phyloP scores from a whole-genome alignment of 208 protist genomes.

The Acanthamoeba sp. region DNA sequence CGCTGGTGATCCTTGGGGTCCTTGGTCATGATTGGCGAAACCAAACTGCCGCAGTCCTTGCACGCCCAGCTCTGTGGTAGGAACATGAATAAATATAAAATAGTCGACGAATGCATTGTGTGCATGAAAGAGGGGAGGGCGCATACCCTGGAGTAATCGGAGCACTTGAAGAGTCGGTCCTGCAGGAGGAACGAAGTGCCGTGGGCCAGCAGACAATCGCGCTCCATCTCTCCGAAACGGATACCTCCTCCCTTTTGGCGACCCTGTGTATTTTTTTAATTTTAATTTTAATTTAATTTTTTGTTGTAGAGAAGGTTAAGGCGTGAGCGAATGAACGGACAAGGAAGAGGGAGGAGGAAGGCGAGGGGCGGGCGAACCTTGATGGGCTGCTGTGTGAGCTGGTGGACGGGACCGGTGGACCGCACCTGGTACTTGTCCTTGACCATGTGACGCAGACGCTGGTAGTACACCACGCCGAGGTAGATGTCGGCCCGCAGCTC shows the following conservation, averaged over 20 bases:
- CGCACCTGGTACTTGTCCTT: slow-evolving; percentile 99
- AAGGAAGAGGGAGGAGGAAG: not conserved
- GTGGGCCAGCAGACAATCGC: slow-evolving; percentile 99
- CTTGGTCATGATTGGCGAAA: slow-evolving; percentile 1
- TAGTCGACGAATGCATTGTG: too few relatives aligned
- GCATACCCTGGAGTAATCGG: slow-evolving; percentile 84
- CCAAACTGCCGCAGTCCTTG: not conserved
- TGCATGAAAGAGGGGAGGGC: too few relatives aligned
- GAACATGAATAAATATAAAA: too few relatives aligned
- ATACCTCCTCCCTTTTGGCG: slow-evolving; percentile 96
- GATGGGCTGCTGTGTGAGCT: slow-evolving; percentile 98
- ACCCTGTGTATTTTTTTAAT: too few relatives aligned
- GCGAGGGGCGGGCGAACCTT: slow-evolving; percentile 88
- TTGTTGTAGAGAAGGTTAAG: too few relatives aligned
- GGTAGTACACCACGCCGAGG: slow-evolving; percentile 99
- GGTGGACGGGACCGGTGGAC: slow-evolving; percentile 95
- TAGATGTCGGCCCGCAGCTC: slow-evolving; percentile 98
- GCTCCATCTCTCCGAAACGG: slow-evolving; percentile 99
- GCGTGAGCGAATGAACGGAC: too few relatives aligned
- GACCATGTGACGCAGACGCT: slow-evolving; percentile 99
- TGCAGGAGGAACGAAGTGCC: slow-evolving; percentile 98
- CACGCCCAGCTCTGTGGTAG: slow-evolving; percentile 16
- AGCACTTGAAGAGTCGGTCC: slow-evolving; percentile 97
- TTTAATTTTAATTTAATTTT: too few relatives aligned
- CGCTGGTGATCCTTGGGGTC: slow-evolving; percentile 2